A percentile compares a stretch with the other conserved stretches of the same genome.
phyloP scores from a whole-genome alignment of 805 yeast genomes.

The Nakazawaea anatomiae region DNA sequence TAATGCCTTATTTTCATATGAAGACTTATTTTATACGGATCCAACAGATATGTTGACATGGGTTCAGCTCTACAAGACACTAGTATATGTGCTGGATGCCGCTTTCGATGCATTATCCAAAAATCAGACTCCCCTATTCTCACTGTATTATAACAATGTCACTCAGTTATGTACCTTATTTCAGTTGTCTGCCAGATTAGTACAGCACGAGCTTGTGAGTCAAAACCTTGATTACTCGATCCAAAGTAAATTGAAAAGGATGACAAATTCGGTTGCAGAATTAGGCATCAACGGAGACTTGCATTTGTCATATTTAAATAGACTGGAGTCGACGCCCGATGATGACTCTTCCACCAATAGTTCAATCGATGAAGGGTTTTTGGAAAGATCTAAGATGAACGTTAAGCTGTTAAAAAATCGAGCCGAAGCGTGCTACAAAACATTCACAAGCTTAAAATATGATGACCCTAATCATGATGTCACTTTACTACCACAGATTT shows the following conservation, averaged over 20 bases:
- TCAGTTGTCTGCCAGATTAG: conserved; percentile 50
- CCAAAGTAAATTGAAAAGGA: conserved; percentile 42
- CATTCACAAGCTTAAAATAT: conserved; percentile 14
- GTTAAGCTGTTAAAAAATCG: conserved; percentile 17
- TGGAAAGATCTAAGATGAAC: conserved; percentile 18
- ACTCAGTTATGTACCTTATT: conserved; percentile 47
- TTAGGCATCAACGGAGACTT: conserved; percentile 60
- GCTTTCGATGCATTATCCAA: conserved; percentile 46
- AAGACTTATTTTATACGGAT: conserved; percentile 50
- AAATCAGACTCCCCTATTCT: conserved; percentile 44
- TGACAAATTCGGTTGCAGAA: conserved; percentile 52
- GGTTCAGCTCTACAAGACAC: conserved; percentile 46
- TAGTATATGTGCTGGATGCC: conserved; percentile 41
- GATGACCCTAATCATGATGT: conserved; percentile 12
- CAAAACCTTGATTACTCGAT: conserved; percentile 42
- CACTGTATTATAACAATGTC: conserved; percentile 45
- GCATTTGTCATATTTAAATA: conserved; percentile 32
- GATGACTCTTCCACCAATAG: not conserved
- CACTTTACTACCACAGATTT: conserved; percentile 49
- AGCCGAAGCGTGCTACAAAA: conserved; percentile 12
- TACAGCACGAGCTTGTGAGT: conserved; percentile 42
- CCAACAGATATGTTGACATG: conserved; percentile 56
- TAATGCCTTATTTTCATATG: conserved; percentile 18
- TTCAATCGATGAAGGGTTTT: conserved; percentile 9
- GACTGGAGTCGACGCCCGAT: not conserved